Evolutionary conservation across 441 rosid species (phyloP).

Genomic region (Metrosideros polymorpha): DNA sequence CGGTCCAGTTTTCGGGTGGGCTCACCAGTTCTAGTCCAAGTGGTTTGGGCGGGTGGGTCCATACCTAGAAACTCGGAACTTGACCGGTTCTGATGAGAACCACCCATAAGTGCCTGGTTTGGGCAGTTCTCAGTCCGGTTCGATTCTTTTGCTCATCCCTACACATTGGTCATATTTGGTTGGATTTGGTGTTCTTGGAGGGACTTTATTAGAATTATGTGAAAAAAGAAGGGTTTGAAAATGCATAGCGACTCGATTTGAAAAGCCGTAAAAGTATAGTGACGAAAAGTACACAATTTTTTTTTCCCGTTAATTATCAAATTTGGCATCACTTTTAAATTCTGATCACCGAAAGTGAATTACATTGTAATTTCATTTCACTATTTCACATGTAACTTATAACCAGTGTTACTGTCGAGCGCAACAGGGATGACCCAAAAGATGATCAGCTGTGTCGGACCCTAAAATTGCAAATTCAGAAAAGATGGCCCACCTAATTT

Average conservation of each 20-base stretch:
- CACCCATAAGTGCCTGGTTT: too few relatives aligned
- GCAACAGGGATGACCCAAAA: neutral
- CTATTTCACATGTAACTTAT: neutral
- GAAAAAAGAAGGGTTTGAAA: fast-evolving
- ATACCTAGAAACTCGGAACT: too few relatives aligned
- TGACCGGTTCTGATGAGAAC: too few relatives aligned
- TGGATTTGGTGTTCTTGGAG: fast-evolving
- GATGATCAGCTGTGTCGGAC: neutral
- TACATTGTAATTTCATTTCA: neutral
- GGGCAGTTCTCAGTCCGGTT: too few relatives aligned
- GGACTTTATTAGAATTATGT: fast-evolving
- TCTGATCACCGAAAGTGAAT: neutral
- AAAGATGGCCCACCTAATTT: neutral
- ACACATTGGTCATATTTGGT: fast-evolving
- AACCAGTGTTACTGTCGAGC: neutral
- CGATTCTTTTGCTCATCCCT: too few relatives aligned
- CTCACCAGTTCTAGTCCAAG: too few relatives aligned
- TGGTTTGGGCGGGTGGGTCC: too few relatives aligned
- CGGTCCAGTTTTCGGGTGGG: too few relatives aligned
- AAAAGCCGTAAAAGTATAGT: neutral
- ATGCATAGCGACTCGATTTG: too few relatives aligned
- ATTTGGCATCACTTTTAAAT: neutral
- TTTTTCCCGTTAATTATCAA: neutral
- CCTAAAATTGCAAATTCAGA: neutral
- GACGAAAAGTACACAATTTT: neutral